These are phyloP conservation scores for Plectranthus barbatus DNA, from an alignment of 257 asterid species.

Conservation along the genomic window DNA sequence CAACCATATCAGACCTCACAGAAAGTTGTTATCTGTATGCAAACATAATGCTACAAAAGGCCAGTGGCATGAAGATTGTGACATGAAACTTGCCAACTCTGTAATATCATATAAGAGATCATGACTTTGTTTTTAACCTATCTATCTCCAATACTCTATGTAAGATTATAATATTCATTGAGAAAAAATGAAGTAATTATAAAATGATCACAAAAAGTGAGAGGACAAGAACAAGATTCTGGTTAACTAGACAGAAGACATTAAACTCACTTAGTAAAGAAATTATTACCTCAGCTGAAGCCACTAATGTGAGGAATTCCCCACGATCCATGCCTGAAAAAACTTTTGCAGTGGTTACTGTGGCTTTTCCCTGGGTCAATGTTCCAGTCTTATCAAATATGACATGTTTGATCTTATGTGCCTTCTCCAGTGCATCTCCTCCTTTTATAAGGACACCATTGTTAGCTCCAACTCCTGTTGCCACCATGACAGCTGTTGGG, in stretches of 20 bases:
- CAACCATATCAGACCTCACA: neutral
- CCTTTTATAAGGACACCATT: slow-evolving; percentile 98
- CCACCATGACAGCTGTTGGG: slow-evolving; percentile 99
- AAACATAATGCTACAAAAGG: neutral
- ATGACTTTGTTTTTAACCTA: neutral
- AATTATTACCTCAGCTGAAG: slow-evolving; percentile 93
- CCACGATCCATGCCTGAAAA: slow-evolving; percentile 90
- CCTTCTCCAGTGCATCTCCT: slow-evolving; percentile 96
- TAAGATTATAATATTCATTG: neutral
- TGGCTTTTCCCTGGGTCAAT: slow-evolving; percentile 95
- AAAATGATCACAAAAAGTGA: neutral
- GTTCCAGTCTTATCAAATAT: slow-evolving; percentile 97
- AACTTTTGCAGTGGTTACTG: slow-evolving; percentile 68
- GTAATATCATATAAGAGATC: neutral
- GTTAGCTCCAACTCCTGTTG: slow-evolving; percentile 98
- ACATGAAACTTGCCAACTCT: neutral
- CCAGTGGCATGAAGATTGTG: neutral
- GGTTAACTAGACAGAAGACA: slow-evolving; percentile 6
- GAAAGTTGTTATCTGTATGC: neutral
- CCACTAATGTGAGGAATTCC: slow-evolving; percentile 87
- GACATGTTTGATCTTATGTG: slow-evolving; percentile 76
- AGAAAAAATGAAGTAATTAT: neutral
- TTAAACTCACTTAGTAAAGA: neutral
- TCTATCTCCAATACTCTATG: neutral
- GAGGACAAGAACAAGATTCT: neutral